Percentiles rank a stretch among this genome's conserved stretches.
phyloP scores from a whole-genome alignment of 2,329 filamentous ascomycete species.

The Orbilia oligospora region DNA sequence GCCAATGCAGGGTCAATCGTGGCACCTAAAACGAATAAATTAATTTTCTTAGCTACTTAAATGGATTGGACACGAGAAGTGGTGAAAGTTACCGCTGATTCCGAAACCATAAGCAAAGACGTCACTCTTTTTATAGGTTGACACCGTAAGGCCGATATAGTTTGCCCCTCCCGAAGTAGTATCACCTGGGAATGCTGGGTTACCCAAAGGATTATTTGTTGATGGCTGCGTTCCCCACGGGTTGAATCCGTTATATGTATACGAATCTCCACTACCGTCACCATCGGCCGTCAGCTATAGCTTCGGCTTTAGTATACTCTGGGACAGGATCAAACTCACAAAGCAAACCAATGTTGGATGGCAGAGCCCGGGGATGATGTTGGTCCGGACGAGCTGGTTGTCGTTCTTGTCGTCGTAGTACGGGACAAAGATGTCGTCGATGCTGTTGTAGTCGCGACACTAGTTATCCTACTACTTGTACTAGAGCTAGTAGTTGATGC shows the following conservation, averaged over 20 bases:
- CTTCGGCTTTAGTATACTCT: neutral
- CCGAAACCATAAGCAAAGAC: slow-evolving; percentile 42
- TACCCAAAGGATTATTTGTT: slow-evolving; percentile 73
- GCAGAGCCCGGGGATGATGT: slow-evolving; percentile 18
- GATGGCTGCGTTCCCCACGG: slow-evolving; percentile 71
- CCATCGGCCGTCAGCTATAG: neutral
- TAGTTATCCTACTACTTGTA: neutral
- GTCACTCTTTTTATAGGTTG: slow-evolving; percentile 67
- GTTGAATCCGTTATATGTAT: slow-evolving; percentile 74
- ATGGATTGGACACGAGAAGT: too few relatives aligned
- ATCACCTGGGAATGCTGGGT: slow-evolving; percentile 72
- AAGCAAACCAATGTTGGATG: slow-evolving; percentile 51
- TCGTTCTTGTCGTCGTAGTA: slow-evolving; percentile 5
- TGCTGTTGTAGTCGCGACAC: neutral
- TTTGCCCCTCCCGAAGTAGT: slow-evolving; percentile 72
- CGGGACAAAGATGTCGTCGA: neutral
- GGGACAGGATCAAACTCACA: slow-evolving; percentile 4
- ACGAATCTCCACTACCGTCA: slow-evolving; percentile 72
- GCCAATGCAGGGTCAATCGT: slow-evolving; percentile 38
- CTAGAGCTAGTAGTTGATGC: slow-evolving; percentile 1
- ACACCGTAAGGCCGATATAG: slow-evolving; percentile 71
- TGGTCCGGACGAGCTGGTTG: slow-evolving; percentile 17
- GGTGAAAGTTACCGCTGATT: slow-evolving; percentile 37
- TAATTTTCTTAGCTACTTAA: neutral
- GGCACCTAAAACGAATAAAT: slow-evolving; percentile 5